Percentiles rank a stretch among this genome's conserved stretches.
Evolutionary conservation across 352 stramenopile species (phyloP).

Genomic region (Phytophthora chlamydospora): DNA sequence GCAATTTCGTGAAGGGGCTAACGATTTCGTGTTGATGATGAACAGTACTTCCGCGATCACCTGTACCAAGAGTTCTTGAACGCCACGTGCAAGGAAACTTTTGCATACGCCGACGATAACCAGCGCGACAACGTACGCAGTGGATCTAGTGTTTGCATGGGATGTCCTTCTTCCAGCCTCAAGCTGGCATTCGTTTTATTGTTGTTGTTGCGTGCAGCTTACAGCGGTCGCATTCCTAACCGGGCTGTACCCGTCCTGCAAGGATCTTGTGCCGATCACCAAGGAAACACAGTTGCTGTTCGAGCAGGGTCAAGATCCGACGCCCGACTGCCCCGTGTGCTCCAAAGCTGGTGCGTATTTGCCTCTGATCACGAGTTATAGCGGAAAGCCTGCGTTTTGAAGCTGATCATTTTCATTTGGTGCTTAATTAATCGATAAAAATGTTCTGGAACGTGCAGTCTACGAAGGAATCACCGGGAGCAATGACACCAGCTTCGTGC

Average conservation of each 20-base stretch:
- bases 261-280: conserved; percentile 60
- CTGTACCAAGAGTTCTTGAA: conserved; percentile 70
- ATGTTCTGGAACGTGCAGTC: conserved; percentile 31
- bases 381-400: too few species aligned
- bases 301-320: conserved; percentile 78
- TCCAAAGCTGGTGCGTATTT: conserved; percentile 54
- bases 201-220: conserved; percentile 34
- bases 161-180: too few species aligned
- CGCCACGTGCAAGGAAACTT: conserved; percentile 57
- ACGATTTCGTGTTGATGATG: conserved; percentile 9
- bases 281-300: conserved; percentile 66
- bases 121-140: conserved; percentile 72
- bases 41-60: conserved; percentile 74
- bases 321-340: conserved; percentile 63
- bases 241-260: conserved; percentile 61
- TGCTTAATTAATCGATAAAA: too few species aligned
- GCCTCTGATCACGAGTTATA: too few species aligned
- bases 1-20: neutral
- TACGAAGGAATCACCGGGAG: conserved; percentile 76
- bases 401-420: too few species aligned
- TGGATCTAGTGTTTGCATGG: too few species aligned
- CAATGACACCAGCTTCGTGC: conserved; percentile 60
- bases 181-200: neutral
- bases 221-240: conserved; percentile 69
- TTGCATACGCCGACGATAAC: conserved; percentile 75